Base-by-base conservation (phyloP, 345 rosid genomes). In the Moricandia arvensis region DNA sequence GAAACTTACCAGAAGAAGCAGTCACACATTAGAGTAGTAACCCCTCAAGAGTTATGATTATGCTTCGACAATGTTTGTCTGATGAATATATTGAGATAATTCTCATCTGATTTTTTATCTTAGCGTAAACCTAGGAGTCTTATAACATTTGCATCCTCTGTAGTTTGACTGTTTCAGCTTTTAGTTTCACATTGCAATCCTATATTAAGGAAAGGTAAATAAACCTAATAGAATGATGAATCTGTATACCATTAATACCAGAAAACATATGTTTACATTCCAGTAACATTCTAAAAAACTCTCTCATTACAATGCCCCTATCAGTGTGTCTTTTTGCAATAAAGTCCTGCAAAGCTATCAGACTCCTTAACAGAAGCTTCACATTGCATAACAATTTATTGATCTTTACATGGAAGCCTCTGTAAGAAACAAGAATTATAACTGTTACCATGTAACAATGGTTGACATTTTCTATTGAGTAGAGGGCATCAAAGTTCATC, bases 401-500 rank as follows among this genome's bases (percentile, higher is more conserved):
- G 12, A 69, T 70, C 75, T 76, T 64, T 65, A 77, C 80, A 77
- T 77, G 58, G 68, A 53, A 17, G 13, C 45, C 67, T 65, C 71
- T 77, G 67, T 77, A 4, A 30, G 21, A 12, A 49, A 37, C 55
- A 55, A 54, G 4, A 73, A 51, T n/a, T 45, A 51, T 7, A 51
- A 17, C 24, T 17, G 57, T 51, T 51, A 17, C 24, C 57, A 9
- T 51, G 9, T 17, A 21, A 21, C 24, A 21, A 21, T 21, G 24
- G 24, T 21, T 21, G 24, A 21, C 24, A 21, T 21, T 21, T 21
- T 21, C 24, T 21, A 21, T 21, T 21, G 24, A 21, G 24, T 21
- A 51, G 4, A 51, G 24, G 26, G 15, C 9, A 54, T 84, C 80
- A 88, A 47, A 90, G 80, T 83, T 93, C 96, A 69, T 93, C 98